phyloP scores from a whole-genome alignment of 495 filamentous ascomycete genomes.

The Trichoderma reesei region DNA sequence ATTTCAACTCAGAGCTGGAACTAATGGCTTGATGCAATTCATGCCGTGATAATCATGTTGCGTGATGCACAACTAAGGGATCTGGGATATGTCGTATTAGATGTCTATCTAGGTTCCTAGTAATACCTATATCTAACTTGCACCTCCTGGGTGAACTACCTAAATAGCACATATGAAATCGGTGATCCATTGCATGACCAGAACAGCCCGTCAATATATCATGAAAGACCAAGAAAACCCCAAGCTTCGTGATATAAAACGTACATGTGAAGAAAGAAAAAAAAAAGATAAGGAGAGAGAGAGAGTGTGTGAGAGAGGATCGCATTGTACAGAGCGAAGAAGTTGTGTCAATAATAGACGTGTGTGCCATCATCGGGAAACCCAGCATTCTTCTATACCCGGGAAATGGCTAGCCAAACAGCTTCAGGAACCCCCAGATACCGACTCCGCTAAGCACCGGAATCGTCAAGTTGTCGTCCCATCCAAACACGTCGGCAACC shows the following conservation, averaged over 20 bases:
- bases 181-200: background rate
- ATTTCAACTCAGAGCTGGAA: too few species aligned
- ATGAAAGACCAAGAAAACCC: background rate
- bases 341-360: background rate
- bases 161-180: background rate
- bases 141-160: background rate
- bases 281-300: background rate
- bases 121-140: too few species aligned
- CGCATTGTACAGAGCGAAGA: background rate
- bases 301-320: background rate
- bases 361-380: background rate
- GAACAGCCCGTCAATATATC: background rate
- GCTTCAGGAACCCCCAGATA: constrained; percentile 86
- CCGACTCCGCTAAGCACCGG: constrained; percentile 83
- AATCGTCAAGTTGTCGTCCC: constrained; percentile 97
- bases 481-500: constrained; percentile 79
- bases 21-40: too few species aligned
- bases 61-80: background rate
- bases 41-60: too few species aligned
- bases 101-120: background rate
- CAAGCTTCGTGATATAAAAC: background rate
- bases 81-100: background rate
- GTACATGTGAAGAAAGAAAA: background rate
- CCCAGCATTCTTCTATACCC: background rate
- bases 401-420: constrained; percentile 54